Base-by-base conservation (phyloP, 2,329 filamentous ascomycete genomes). In the Colletotrichum sublineola region DNA sequence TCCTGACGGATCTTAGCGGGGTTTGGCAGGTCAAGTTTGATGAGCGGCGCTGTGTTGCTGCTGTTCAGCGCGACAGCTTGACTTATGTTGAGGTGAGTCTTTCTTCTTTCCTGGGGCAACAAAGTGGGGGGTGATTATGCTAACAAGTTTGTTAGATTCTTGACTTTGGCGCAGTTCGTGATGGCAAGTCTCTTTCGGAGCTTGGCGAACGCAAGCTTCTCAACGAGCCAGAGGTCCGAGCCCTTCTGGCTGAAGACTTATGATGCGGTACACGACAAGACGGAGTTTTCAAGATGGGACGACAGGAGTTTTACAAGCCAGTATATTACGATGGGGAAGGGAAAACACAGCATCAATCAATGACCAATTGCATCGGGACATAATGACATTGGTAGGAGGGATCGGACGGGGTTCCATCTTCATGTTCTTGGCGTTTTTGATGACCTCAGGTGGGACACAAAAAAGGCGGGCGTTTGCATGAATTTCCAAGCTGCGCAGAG, bases 1-100 rank as follows among this genome's bases (percentile, higher is more conserved):
- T 99, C 53, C 86, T 99, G 78, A 97, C 94, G 18, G 95, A 98
- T 78, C 87, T 99, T 46, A 96, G 92, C 76, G 95, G 96, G n/a
- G 96, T 99, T 9, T 99, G 96, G 96, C 96, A 99, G 84, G 96
- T 99, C 78, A 96, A 96, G 78, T 99, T 99, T 83, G 95, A 99
- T 78, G 94, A 97, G 79, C 89, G 96, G 76, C 90, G 96, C 80
- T 99, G 96, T 81, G 96, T 99, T 69, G 96, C 96, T 72, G 96
- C 96, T 56, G 96, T 99, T 68, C 96, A 99, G 85, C 90, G 96
- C 68, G 94, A 97, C 75, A 92, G 91, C 77, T 84, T 97, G 77
- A 99, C 96, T 29, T 99, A 97, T 81, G 95, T 99, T 71, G 96
- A 99, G 90, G 96, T 97, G 81, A 85, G 91, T 83, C n/a, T 62